Base-by-base conservation (phyloP, 2,329 filamentous ascomycete species). In the Trichoderma gracile region DNA sequence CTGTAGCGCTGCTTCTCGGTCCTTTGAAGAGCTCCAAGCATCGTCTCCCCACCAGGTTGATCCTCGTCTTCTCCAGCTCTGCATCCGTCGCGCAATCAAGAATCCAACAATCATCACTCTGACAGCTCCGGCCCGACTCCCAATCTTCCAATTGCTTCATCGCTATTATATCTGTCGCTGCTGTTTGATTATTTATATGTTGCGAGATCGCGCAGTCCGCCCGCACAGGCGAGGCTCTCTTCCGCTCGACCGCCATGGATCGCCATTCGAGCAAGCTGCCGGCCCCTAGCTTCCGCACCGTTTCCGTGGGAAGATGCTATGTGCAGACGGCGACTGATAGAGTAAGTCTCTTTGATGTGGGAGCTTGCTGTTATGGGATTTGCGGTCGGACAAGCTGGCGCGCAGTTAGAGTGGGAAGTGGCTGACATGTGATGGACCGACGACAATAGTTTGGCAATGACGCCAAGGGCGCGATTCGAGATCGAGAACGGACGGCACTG, bases 321-420 rank as follows among this genome's bases (percentile, higher is more conserved):
- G 69, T 68, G 42, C 78, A 80, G 69, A 77, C 75, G 19, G 74
- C 73, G 30, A 69, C 67, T 6, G 75, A 78, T 38, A 73, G 78
- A 56, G 78, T 79, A 62, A 69, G 75, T 69, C 6, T 19, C 33
- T 5, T 38, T 10, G 33, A n/a, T n/a, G n/a, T n/a, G n/a, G n/a
- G 33, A 3, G 33, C 33, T 38, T 14, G 12, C 33, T 38, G 33
- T 14, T 14, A 14, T 14, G 33, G 12, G 33, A 38, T 38, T n/a
- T n/a, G 45, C 15, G 5, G n/a, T 2, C 19, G 6, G 23, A 9
- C 12, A 14, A 15, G 59, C 9, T 27, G 45, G 45, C n/a, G 56
- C 23, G 45, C 25, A 4, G 25, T 5, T 27, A 23, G 10, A 30
- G 3, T 5, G 4, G 17, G 25, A 45, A 15, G n/a, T 14, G 6